Conservation (phyloP, 768 basidiomycete genomes). For the Mycena venus region DNA sequence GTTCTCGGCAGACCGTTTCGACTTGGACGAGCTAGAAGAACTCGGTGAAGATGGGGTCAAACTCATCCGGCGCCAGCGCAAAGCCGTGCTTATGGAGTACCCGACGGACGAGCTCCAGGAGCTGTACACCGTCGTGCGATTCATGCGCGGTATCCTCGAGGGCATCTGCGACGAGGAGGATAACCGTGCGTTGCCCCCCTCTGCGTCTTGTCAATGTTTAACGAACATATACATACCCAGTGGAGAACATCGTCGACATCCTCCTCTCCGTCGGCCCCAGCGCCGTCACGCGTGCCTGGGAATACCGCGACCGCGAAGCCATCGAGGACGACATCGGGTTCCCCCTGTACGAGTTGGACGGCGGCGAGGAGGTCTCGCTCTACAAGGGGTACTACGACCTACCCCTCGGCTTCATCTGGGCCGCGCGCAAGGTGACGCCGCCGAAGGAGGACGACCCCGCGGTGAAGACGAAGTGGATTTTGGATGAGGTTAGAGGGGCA, state of each 20-base stretch:
- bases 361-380: not conserved
- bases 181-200: not conserved
- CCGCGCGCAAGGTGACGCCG: slow-evolving; percentile 4
- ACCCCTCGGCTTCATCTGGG: not conserved
- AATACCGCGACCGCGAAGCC: not conserved
- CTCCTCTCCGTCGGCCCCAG: not conserved
- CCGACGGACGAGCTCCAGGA: not conserved
- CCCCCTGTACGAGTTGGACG: not conserved
- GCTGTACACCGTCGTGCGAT: not conserved
- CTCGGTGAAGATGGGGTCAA: not conserved
- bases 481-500: not conserved
- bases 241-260: not conserved
- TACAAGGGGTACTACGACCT: not conserved
- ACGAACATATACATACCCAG: too few relatives aligned
- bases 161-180: not conserved
- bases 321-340: not conserved
- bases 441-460: slow-evolving; percentile 8
- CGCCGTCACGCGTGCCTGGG: not conserved
- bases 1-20: not conserved
- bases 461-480: not conserved
- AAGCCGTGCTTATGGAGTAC: not conserved
- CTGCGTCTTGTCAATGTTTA: too few relatives aligned
- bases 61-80: not conserved
- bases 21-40: not conserved
- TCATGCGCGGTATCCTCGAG: not conserved